Percentiles rank a stretch among this genome's conserved stretches.
Conservation (phyloP, 345 rosid species). For the Syzygium aqueum region DNA sequence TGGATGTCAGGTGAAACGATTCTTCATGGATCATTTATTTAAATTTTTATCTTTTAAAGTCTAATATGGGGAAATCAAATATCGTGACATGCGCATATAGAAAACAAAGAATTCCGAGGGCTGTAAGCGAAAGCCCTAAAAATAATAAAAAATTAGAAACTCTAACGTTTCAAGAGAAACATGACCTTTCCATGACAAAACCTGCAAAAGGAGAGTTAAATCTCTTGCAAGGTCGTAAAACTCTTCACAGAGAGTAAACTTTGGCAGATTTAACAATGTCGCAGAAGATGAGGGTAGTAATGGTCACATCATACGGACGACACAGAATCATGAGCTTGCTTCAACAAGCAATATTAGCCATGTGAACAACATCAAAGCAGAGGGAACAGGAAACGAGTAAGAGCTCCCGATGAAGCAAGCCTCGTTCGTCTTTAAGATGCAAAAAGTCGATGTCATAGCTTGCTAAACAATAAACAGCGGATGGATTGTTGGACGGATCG, state of each 20-base stretch:
- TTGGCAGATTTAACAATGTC: not conserved
- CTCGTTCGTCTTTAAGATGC: not conserved
- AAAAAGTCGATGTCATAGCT: not conserved
- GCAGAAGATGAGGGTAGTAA: not conserved
- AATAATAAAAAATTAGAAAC: not conserved
- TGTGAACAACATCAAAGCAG: not conserved
- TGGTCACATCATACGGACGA: not conserved
- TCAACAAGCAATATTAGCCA: not conserved
- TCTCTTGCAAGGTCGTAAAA: not conserved
- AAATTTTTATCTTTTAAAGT: not conserved
- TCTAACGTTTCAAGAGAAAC: not conserved
- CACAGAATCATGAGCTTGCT: not conserved
- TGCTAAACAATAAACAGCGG: not conserved
- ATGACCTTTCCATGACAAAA: not conserved
- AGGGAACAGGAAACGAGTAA: not conserved
- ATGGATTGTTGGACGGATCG: too few species aligned
- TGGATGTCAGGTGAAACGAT: not conserved
- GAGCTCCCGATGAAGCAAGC: not conserved
- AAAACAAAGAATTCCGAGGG: not conserved
- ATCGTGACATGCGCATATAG: not conserved
- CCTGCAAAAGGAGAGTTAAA: not conserved
- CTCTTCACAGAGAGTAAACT: not conserved
- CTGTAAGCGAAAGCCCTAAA: not conserved
- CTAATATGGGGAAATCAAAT: not conserved
- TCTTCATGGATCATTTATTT: not conserved